These are phyloP conservation scores for Thozetella sp. DNA, from an alignment of 495 filamentous ascomycete species.

Conservation along the genomic window DNA sequence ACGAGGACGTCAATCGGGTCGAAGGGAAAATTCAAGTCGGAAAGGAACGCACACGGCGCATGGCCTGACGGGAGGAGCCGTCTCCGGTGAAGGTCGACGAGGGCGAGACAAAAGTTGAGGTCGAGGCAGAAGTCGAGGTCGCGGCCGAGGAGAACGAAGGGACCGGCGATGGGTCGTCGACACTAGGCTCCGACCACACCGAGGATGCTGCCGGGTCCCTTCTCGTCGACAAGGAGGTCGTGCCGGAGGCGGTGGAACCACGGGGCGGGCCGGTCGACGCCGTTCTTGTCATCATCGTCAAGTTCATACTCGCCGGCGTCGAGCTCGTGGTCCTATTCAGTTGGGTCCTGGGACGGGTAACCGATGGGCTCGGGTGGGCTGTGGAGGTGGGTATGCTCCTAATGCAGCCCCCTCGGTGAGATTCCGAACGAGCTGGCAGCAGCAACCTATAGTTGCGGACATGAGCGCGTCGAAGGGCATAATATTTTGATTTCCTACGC, in stretches of 20 bases:
- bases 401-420: slow-evolving; percentile 1
- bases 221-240: neutral
- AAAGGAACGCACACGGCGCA: slow-evolving; percentile 78
- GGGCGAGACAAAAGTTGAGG: neutral
- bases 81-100: slow-evolving; percentile 6
- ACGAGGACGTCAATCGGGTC: slow-evolving; percentile 74
- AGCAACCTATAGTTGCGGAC: neutral
- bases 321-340: slow-evolving; percentile 17
- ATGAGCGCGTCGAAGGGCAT: too few relatives aligned
- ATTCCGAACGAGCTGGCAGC: neutral
- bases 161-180: neutral
- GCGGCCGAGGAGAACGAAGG: slow-evolving; percentile 8
- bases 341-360: slow-evolving; percentile 22
- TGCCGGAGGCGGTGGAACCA: slow-evolving; percentile 1
- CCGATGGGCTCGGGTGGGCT: slow-evolving; percentile 21
- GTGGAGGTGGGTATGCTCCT: slow-evolving; percentile 29
- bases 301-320: slow-evolving; percentile 21
- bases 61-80: slow-evolving; percentile 38
- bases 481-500: neutral
- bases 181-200: neutral
- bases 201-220: neutral
- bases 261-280: slow-evolving; percentile 10
- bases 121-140: slow-evolving; percentile 1
- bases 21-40: slow-evolving; percentile 79
- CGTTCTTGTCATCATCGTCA: slow-evolving; percentile 23